Percentiles rank a stretch among this genome's conserved stretches.
Evolutionary conservation across 2,329 filamentous ascomycete species (phyloP).

Genomic region (Seiridium unicorne): DNA sequence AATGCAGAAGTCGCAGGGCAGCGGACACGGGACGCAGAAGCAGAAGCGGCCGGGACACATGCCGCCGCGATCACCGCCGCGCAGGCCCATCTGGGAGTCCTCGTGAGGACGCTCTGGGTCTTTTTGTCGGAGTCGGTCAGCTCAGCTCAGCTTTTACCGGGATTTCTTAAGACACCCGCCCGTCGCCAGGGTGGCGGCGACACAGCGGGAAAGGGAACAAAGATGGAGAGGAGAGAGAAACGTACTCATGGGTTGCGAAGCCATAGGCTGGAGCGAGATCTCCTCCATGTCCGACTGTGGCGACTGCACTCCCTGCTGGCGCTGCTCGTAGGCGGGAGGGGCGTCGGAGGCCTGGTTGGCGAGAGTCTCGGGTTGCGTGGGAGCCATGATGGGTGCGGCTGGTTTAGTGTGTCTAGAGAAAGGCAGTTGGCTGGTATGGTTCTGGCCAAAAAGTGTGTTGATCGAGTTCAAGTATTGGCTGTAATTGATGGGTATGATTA

Average conservation of each 20-base stretch:
- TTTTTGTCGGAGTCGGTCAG: slow-evolving; percentile 6
- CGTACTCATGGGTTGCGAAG: slow-evolving; percentile 5
- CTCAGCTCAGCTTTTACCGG: neutral
- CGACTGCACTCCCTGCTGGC: neutral
- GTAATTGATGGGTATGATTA: neutral
- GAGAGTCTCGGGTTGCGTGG: neutral
- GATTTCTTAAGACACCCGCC: neutral
- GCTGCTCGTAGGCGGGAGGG: neutral
- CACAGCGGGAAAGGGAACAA: neutral
- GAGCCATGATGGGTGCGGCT: neutral
- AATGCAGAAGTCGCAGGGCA: slow-evolving; percentile 37
- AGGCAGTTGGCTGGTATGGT: neutral
- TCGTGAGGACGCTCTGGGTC: slow-evolving; percentile 25
- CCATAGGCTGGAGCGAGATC: slow-evolving; percentile 6
- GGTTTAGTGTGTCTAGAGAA: neutral
- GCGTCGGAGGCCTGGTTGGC: neutral
- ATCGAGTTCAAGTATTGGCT: neutral
- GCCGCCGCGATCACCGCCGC: slow-evolving; percentile 26
- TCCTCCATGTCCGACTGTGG: neutral
- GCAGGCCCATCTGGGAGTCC: slow-evolving; percentile 20
- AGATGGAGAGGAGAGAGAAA: neutral
- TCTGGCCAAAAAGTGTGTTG: neutral
- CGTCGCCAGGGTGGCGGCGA: too few relatives aligned
- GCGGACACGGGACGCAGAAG: slow-evolving; percentile 36
- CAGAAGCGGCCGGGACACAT: slow-evolving; percentile 35